Base-by-base conservation (phyloP, 2,329 filamentous ascomycete genomes). In the Pyrenochaeta sp. region DNA sequence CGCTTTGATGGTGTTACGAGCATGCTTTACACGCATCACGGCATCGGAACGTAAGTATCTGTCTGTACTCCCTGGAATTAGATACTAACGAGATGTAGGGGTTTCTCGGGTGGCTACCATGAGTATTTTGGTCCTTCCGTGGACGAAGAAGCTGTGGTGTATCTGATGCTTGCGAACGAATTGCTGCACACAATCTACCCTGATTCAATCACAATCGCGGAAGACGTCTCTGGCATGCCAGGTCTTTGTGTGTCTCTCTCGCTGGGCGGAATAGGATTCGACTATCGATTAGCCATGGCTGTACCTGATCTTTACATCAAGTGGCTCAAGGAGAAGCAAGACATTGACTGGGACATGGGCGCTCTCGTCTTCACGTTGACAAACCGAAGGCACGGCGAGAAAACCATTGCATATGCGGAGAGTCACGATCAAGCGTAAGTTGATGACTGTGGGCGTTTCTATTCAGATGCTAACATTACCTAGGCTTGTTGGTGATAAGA, bases 281-380 rank as follows among this genome's bases (percentile, higher is more conserved):
- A 99, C 78, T 99, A 99, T 77, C 87, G 95, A 63, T 86, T 99
- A 29, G 93, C 93, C 49, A 99, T 99, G 95, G 95, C 95, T 4
- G 88, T 99, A 58, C 95, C 95, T 3, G 95, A 99, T 75, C 91
- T 99, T 87, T 99, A 96, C 87, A 99, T 99, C 83, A 99, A 99
- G 80, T 91, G 96, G 72, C 78, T 98, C 57, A 99, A 99, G 77
- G 95, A 99, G 78, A 87, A 92, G 75, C 84, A 90, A 70, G 95
- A 99, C 68, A 82, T 92, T 58, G 85, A 96, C 9, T 99, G 95
- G 95, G 90, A 98, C 68, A 90, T 99, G 77, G 87, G 85, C 51
- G 88, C 85, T 63, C 90, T 99, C 46, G 88, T 87, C 74, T 93
- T 89, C 79, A 97, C 92, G 0, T 80, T 99, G 54, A 96, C 90